A percentile compares a stretch with the other conserved stretches of the same genome.
Conservation (phyloP, 331 rosid species). For the Quercus phellos region DNA sequence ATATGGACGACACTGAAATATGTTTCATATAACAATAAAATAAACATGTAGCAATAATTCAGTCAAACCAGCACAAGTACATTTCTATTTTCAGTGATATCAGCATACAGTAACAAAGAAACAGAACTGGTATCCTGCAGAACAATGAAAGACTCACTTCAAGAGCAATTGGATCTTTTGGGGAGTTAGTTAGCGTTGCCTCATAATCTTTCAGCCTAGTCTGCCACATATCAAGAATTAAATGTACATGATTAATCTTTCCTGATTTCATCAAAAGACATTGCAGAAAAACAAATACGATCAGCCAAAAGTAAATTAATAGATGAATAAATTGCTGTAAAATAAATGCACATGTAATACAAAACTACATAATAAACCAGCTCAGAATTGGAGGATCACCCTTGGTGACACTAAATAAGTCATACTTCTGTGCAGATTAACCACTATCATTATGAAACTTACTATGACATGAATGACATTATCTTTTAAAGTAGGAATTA, state of each 20-base stretch:
- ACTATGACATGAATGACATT: too few relatives aligned
- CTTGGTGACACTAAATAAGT: background rate
- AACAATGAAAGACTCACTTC: conserved; percentile 57
- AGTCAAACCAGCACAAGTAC: background rate
- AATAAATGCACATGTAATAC: background rate
- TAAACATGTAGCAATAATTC: background rate
- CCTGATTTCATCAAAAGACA: background rate
- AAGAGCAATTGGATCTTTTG: conserved; percentile 75
- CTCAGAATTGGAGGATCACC: background rate
- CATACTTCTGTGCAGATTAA: background rate
- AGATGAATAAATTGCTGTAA: background rate
- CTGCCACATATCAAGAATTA: conserved; percentile 49
- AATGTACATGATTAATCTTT: background rate
- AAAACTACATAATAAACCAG: background rate
- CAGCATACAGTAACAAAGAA: conserved; percentile 27
- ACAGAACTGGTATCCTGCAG: conserved; percentile 15
- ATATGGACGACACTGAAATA: background rate
- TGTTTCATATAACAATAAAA: background rate
- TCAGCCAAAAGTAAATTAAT: background rate
- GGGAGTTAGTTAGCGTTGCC: conserved; percentile 54
- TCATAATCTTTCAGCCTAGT: conserved; percentile 69
- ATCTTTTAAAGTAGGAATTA: background rate
- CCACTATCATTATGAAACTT: background rate
- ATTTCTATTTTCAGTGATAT: background rate
- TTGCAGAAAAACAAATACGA: background rate